These are phyloP conservation scores for Anthostomella pinea DNA, from an alignment of 2,329 filamentous ascomycete genomes.

Conservation along the genomic window DNA sequence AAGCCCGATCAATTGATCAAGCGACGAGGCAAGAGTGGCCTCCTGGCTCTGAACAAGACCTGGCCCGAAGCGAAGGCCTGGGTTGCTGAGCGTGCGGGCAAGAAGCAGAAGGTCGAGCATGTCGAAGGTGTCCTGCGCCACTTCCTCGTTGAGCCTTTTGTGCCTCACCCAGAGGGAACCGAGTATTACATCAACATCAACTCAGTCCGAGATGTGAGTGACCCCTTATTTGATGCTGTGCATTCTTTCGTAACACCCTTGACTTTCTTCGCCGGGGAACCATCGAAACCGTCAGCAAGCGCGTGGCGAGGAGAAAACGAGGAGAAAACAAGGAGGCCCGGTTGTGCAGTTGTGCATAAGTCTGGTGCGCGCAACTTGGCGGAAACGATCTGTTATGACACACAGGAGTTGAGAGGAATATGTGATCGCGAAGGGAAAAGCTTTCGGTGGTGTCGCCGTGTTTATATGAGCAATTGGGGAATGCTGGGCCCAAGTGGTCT, in stretches of 20 bases:
- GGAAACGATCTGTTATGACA: too few species aligned
- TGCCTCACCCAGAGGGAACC: slow-evolving; percentile 89
- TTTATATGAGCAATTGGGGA: slow-evolving; percentile 23
- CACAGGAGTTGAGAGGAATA: slow-evolving; percentile 10
- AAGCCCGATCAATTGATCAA: slow-evolving; percentile 99
- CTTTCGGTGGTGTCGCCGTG: slow-evolving; percentile 7
- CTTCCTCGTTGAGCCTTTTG: slow-evolving; percentile 98
- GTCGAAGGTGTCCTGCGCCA: slow-evolving; percentile 84
- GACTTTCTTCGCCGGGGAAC: slow-evolving; percentile 9
- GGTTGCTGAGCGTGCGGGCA: slow-evolving; percentile 89
- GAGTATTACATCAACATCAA: slow-evolving; percentile 99
- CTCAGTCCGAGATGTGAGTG: slow-evolving; percentile 96
- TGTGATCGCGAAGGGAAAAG: slow-evolving; percentile 15
- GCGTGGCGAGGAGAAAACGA: background rate
- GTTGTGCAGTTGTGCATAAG: too few species aligned
- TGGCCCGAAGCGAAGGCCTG: slow-evolving; percentile 93
- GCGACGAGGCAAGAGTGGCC: slow-evolving; percentile 97
- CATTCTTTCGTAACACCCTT: slow-evolving; percentile 13
- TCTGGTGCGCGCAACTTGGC: too few species aligned
- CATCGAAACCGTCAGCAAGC: background rate
- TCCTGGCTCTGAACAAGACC: slow-evolving; percentile 93
- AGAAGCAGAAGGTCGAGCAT: slow-evolving; percentile 90
- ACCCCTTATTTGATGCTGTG: slow-evolving; percentile 9
- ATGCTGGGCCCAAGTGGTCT: slow-evolving; percentile 19
- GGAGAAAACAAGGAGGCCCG: too few species aligned